Percentiles rank a stretch among this genome's conserved stretches.
These are phyloP conservation scores for Aaosphaeria arxii DNA, from an alignment of 2,329 filamentous ascomycete genomes.

Conservation along the genomic window DNA sequence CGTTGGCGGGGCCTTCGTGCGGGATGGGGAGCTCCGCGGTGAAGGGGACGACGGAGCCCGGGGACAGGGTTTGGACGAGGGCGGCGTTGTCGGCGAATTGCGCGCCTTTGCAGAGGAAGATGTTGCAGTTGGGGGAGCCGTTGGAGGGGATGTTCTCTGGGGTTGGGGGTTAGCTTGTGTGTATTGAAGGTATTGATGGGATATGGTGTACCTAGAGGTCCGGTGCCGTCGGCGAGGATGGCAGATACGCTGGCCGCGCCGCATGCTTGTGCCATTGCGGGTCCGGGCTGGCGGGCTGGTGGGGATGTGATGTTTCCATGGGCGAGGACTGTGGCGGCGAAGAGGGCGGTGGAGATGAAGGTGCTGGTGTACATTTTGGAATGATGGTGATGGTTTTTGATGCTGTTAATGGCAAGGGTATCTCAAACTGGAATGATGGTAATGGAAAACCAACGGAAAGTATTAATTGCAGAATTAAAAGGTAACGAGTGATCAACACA, in stretches of 20 bases:
- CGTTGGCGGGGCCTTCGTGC: constrained; percentile 56
- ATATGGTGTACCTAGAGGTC: constrained; percentile 11
- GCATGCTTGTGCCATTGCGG: constrained; percentile 50
- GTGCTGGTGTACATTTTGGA: constrained; percentile 25
- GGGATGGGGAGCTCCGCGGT: constrained; percentile 48
- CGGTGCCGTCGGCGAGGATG: constrained; percentile 46
- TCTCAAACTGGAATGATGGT: constrained; percentile 1
- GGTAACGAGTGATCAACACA: constrained; percentile 19
- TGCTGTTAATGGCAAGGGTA: neutral
- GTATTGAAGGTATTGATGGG: constrained; percentile 46
- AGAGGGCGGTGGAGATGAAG: constrained; percentile 26
- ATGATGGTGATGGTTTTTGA: neutral
- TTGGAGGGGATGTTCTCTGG: constrained; percentile 45
- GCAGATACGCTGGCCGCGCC: constrained; percentile 52
- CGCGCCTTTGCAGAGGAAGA: constrained; percentile 57
- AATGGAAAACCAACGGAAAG: no score
- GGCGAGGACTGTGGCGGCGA: constrained; percentile 44
- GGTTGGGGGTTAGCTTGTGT: constrained; percentile 29
- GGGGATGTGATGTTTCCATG: constrained; percentile 55
- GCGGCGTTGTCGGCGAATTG: constrained; percentile 56
- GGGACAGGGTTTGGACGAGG: constrained; percentile 51
- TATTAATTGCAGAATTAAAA: neutral
- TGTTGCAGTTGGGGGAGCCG: constrained; percentile 47
- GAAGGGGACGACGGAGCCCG: constrained; percentile 45
- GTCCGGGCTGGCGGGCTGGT: constrained; percentile 49